Evolutionary conservation across 148 eudicot genomes (phyloP).

Genomic region (Fagopyrum homotropicum): DNA sequence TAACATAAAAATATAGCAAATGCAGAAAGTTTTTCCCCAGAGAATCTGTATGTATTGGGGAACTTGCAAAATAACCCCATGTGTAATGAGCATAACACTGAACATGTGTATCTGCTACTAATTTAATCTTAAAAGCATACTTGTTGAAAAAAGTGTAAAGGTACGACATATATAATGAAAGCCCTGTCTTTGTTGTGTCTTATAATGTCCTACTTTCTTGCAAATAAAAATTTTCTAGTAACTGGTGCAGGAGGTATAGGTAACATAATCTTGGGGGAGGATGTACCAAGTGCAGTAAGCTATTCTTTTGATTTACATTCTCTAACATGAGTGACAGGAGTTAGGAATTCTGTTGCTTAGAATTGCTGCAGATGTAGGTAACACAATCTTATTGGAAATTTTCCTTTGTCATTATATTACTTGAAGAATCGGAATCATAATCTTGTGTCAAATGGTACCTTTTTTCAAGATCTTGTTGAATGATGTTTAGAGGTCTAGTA

Average conservation of each 20-base stretch:
- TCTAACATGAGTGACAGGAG: conserved; percentile 4
- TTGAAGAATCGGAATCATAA: conserved; percentile 66
- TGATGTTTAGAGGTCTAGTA: background rate
- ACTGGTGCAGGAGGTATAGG: conserved; percentile 20
- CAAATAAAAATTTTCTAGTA: background rate
- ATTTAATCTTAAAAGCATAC: background rate
- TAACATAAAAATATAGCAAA: background rate
- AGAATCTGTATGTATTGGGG: background rate
- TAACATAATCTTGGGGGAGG: conserved; percentile 31
- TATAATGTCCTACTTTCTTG: background rate
- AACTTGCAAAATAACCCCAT: background rate
- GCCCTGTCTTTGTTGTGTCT: background rate
- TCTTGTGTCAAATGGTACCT: conserved; percentile 42
- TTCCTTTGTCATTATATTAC: conserved; percentile 31
- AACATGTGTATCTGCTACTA: background rate
- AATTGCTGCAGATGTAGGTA: conserved; percentile 25
- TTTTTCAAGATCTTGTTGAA: conserved; percentile 14
- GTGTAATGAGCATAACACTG: background rate
- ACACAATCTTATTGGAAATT: conserved; percentile 36
- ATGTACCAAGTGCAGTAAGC: background rate
- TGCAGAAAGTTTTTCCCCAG: background rate
- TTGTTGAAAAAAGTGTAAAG: background rate
- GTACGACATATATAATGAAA: background rate
- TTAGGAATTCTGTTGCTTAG: conserved; percentile 27
- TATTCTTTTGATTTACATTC: background rate